Conservation (phyloP, 2,329 filamentous ascomycete species). For the Aspergillus tamarii region DNA sequence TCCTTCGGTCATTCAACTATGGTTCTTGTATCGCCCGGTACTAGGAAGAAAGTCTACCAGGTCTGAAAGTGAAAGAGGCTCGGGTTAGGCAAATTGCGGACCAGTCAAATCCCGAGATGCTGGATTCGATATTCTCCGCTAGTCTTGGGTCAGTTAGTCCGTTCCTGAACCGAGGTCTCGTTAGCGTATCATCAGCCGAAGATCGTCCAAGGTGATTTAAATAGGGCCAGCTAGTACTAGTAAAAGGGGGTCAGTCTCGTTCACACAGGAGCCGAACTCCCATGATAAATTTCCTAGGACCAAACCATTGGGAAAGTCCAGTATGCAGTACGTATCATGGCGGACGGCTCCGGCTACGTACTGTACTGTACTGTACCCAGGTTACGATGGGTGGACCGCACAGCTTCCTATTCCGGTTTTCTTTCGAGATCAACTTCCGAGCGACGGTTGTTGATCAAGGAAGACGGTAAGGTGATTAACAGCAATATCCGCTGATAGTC, state of each 20-base stretch:
- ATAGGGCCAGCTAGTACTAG: neutral
- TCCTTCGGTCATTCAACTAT: neutral
- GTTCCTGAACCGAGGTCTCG: too few species aligned
- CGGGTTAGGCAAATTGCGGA: neutral
- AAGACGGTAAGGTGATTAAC: neutral
- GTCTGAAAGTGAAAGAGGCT: slow-evolving; percentile 1
- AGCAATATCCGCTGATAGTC: neutral
- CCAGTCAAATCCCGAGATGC: neutral
- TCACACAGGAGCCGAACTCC: neutral
- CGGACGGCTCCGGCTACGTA: neutral
- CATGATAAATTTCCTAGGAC: neutral
- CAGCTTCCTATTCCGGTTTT: neutral
- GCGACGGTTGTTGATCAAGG: neutral
- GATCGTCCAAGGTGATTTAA: neutral
- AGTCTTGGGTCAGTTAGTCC: neutral
- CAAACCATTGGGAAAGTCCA: neutral
- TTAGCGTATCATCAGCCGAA: neutral
- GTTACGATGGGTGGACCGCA: neutral
- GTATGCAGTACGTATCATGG: neutral
- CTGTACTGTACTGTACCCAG: neutral
- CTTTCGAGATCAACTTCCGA: neutral
- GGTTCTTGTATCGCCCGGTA: neutral
- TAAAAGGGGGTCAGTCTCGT: neutral
- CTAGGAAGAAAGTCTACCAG: neutral
- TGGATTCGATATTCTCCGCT: neutral